Evolutionary conservation across 2,329 filamentous ascomycete genomes (phyloP).

Genomic region (Graphilbum ipis-grandicollis): DNA sequence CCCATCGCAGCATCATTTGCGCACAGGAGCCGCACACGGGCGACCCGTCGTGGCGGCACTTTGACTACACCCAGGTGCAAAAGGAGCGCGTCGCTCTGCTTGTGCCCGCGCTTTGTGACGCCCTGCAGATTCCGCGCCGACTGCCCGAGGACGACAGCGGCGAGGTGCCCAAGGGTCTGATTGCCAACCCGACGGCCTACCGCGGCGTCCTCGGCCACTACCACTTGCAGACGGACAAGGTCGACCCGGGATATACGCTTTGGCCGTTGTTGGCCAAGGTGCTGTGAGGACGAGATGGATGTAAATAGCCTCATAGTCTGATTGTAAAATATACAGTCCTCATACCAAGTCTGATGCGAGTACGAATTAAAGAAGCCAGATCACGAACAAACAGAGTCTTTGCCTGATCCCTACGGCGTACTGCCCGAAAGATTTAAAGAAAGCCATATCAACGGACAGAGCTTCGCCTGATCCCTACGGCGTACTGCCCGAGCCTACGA

Average conservation of each 20-base stretch:
- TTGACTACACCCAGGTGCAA: background rate
- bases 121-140: background rate
- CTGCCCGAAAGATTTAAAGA: too few relatives aligned
- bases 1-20: background rate
- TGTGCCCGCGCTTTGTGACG: background rate
- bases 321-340: too few relatives aligned
- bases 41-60: background rate
- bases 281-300: background rate
- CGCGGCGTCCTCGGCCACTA: background rate
- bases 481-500: too few relatives aligned
- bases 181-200: background rate
- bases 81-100: background rate
- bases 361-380: too few relatives aligned
- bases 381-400: too few relatives aligned
- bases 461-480: too few relatives aligned
- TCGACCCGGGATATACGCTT: background rate
- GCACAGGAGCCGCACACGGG: background rate
- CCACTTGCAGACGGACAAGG: conserved; percentile 1
- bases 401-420: too few relatives aligned
- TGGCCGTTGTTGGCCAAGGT: background rate
- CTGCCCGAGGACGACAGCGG: background rate
- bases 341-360: too few relatives aligned
- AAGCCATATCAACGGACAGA: too few relatives aligned
- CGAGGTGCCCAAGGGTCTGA: background rate
- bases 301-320: background rate